These are phyloP conservation scores for Xylaria sp. DNA, from an alignment of 2,329 filamentous ascomycete genomes.

Conservation along the genomic window DNA sequence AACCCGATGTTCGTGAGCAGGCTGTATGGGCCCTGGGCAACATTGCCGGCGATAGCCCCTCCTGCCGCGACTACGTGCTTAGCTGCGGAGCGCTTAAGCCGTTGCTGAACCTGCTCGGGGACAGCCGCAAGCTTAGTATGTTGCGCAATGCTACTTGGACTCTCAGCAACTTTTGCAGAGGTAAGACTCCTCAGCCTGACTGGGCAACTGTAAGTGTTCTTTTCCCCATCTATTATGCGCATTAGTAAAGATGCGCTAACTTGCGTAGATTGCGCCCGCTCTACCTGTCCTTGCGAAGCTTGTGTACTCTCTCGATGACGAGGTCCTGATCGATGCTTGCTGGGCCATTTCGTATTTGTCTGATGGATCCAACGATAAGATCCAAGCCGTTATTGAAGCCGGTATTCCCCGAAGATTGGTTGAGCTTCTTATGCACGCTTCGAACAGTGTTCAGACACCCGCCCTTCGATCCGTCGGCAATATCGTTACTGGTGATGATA, in stretches of 20 bases:
- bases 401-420: slow-evolving; percentile 94
- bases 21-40: slow-evolving; percentile 98
- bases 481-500: slow-evolving; percentile 96
- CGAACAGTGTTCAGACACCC: slow-evolving; percentile 95
- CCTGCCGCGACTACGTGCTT: slow-evolving; percentile 95
- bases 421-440: slow-evolving; percentile 95
- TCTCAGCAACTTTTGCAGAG: slow-evolving; percentile 98
- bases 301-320: slow-evolving; percentile 96
- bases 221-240: not conserved
- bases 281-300: slow-evolving; percentile 94
- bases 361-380: slow-evolving; percentile 97
- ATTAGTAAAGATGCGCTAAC: slow-evolving; percentile 11
- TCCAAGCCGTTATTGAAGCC: slow-evolving; percentile 97
- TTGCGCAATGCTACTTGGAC: slow-evolving; percentile 98
- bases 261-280: slow-evolving; percentile 76
- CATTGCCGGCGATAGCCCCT: slow-evolving; percentile 96
- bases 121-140: slow-evolving; percentile 99
- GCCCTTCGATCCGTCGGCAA: slow-evolving; percentile 96
- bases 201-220: slow-evolving; percentile 76
- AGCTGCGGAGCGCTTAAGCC: slow-evolving; percentile 87
- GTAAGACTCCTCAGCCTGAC: slow-evolving; percentile 97
- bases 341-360: slow-evolving; percentile 99
- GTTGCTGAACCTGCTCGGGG: slow-evolving; percentile 80
- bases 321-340: slow-evolving; percentile 97
- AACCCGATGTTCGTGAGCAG: slow-evolving; percentile 96